phyloP scores from a whole-genome alignment of 768 basidiomycete genomes.

The Pulveroboletus sp. region DNA sequence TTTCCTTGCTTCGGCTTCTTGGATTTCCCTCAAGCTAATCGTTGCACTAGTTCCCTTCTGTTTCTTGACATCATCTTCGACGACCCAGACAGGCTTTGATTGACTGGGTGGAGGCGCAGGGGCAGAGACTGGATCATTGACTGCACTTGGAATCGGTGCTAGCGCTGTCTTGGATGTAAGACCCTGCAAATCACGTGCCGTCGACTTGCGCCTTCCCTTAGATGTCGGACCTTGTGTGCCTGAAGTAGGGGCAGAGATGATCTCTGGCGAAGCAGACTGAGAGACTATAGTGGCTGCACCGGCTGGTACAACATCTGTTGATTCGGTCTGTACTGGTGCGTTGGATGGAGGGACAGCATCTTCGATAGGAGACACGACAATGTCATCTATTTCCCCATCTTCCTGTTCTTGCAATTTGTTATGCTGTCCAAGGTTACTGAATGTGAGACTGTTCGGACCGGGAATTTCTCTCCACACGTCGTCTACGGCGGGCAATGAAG shows the following conservation, averaged over 20 bases:
- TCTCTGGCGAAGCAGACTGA: conserved; percentile 10
- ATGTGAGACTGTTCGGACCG: conserved; percentile 51
- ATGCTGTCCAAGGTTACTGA: conserved; percentile 58
- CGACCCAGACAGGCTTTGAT: conserved; percentile 61
- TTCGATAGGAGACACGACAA: conserved; percentile 18
- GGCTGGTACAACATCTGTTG: conserved; percentile 6
- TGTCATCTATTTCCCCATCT: conserved; percentile 18
- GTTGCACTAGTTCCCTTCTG: conserved; percentile 41
- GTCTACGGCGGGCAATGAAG: conserved; percentile 44
- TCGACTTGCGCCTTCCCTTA: conserved; percentile 27
- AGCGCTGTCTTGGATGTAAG: conserved; percentile 17
- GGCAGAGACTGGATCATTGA: conserved; percentile 25
- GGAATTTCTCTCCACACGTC: conserved; percentile 46
- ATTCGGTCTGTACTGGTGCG: conserved; percentile 11
- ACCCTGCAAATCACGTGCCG: conserved; percentile 23
- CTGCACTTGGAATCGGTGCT: conserved; percentile 2
- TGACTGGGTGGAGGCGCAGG: conserved; percentile 21
- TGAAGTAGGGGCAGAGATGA: conserved; percentile 10
- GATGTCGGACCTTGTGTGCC: conserved; percentile 20
- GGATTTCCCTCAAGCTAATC: conserved; percentile 87
- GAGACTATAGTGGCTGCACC: background rate
- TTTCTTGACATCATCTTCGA: conserved; percentile 68
- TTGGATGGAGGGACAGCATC: conserved; percentile 13
- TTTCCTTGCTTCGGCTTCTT: conserved; percentile 86
- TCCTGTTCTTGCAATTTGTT: conserved; percentile 49